Evolutionary conservation across 148 eudicot species (phyloP).

Genomic region (Camellia lanceoleosa): DNA sequence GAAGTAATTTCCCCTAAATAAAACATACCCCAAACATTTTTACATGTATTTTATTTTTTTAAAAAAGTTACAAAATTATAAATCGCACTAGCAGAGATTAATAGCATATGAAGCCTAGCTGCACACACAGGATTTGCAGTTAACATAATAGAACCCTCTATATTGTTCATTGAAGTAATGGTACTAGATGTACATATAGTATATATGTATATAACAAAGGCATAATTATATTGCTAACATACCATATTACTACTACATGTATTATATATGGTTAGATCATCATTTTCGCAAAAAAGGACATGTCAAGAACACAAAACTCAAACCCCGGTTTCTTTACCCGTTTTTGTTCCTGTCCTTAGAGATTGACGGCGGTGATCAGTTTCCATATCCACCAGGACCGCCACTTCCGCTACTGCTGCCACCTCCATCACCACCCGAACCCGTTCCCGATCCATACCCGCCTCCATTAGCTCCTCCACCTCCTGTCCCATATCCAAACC

Average conservation of each 20-base stretch:
- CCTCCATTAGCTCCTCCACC: constrained; percentile 37
- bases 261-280: too few relatives aligned
- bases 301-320: background rate
- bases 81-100: too few relatives aligned
- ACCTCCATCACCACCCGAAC: constrained; percentile 27
- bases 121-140: background rate
- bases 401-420: constrained; percentile 28
- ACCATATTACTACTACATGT: too few relatives aligned
- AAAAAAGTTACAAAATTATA: too few relatives aligned
- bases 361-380: background rate
- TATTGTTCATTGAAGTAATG: background rate
- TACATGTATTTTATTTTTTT: too few relatives aligned
- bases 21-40: too few relatives aligned
- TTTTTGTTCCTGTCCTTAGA: background rate
- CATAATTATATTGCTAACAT: background rate
- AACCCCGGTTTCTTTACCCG: constrained; percentile 7
- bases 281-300: background rate
- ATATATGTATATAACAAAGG: background rate
- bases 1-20: too few relatives aligned
- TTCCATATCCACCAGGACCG: constrained; percentile 11
- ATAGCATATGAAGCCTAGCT: too few relatives aligned
- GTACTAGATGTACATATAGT: too few relatives aligned
- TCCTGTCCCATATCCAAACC: constrained; percentile 42
- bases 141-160: background rate
- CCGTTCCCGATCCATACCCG: constrained; percentile 34